Conservation (phyloP, 2,329 filamentous ascomycete species). For the Ophiostoma sp. region DNA sequence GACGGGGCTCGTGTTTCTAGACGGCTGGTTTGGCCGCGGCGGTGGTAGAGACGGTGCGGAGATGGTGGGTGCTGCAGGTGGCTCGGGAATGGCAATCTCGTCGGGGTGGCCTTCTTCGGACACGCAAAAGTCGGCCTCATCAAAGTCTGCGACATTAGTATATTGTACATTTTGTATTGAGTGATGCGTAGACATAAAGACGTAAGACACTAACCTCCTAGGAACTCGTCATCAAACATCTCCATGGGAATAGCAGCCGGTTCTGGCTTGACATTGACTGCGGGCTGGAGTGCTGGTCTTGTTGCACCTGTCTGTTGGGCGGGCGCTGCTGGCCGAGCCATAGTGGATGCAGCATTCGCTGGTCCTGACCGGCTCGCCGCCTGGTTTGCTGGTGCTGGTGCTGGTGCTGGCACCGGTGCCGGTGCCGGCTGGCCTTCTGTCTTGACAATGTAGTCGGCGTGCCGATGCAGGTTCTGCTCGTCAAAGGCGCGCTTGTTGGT, state of each 20-base stretch:
- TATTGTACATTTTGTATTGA: neutral
- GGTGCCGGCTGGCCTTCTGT: slow-evolving; percentile 38
- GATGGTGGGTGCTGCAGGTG: slow-evolving; percentile 27
- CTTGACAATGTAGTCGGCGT: slow-evolving; percentile 67
- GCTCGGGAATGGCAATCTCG: slow-evolving; percentile 59
- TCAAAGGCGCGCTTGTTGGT: slow-evolving; percentile 59
- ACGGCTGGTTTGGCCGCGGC: slow-evolving; percentile 28
- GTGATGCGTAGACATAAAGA: neutral
- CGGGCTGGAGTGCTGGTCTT: neutral
- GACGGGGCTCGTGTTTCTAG: slow-evolving; percentile 25
- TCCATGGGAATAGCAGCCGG: slow-evolving; percentile 16
- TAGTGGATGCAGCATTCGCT: neutral
- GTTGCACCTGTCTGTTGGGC: slow-evolving; percentile 13
- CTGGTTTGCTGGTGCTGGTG: slow-evolving; percentile 18
- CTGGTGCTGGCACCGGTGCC: slow-evolving; percentile 13
- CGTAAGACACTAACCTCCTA: slow-evolving; percentile 40
- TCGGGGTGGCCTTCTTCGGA: slow-evolving; percentile 63
- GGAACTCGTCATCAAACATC: slow-evolving; percentile 40
- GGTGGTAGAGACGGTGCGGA: slow-evolving; percentile 25
- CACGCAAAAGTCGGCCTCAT: slow-evolving; percentile 70
- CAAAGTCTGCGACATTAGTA: slow-evolving; percentile 51
- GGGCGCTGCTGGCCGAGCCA: neutral
- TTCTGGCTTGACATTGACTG: slow-evolving; percentile 9
- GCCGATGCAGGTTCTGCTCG: slow-evolving; percentile 72
- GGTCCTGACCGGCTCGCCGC: neutral